Evolutionary conservation across 805 yeast genomes (phyloP).

Genomic region (Monosporozyma aerobia): DNA sequence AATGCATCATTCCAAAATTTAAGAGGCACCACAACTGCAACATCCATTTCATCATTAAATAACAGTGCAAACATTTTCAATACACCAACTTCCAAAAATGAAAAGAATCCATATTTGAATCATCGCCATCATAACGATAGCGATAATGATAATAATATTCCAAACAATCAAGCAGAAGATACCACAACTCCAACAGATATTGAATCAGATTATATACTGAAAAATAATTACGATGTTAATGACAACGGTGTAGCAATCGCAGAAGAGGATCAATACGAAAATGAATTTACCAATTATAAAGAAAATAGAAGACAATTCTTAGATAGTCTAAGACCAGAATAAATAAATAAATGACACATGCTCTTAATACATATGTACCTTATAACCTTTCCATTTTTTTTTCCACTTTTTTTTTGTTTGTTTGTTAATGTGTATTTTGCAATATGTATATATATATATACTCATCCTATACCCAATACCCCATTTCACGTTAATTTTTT

Average conservation of each 20-base stretch:
- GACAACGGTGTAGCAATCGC: constrained; percentile 15
- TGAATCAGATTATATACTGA: neutral
- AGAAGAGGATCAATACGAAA: constrained; percentile 39
- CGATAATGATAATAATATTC: neutral
- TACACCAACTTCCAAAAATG: constrained; percentile 3
- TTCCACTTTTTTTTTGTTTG: no score
- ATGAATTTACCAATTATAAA: constrained; percentile 39
- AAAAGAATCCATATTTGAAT: neutral
- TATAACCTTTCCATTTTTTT: neutral
- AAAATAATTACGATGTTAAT: constrained; percentile 5
- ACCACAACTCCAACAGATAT: neutral
- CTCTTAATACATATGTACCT: no score
- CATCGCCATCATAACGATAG: no score
- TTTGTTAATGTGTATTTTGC: neutral
- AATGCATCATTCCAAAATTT: neutral
- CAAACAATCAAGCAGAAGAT: neutral
- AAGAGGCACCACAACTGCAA: neutral
- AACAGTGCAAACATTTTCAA: constrained; percentile 4
- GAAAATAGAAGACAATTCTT: constrained; percentile 36
- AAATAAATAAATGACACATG: neutral
- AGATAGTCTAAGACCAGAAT: constrained; percentile 34
- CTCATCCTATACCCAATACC: neutral
- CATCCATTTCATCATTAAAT: neutral
- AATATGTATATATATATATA: neutral
- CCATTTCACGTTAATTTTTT: neutral